phyloP scores from a whole-genome alignment of 345 rosid genomes.

The Ailanthus altissimus region DNA sequence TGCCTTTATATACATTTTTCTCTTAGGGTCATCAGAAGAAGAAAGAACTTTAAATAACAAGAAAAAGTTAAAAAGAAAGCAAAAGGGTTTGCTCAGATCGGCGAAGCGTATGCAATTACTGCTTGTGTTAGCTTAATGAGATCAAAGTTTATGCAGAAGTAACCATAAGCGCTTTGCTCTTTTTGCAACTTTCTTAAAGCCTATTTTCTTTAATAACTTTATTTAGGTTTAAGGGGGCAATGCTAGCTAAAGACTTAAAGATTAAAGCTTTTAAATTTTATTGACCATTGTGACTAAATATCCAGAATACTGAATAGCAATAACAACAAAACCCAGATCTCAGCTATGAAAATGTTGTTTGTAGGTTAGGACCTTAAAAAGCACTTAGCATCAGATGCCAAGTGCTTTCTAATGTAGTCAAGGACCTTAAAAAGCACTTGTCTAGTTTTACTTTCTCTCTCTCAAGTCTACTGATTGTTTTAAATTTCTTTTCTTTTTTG shows the following conservation, averaged over 20 bases:
- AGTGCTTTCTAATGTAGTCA: too few relatives aligned
- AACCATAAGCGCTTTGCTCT: conserved; percentile 10
- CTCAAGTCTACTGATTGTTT: not conserved
- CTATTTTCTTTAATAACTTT: conserved; percentile 27
- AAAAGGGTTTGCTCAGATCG: conserved; percentile 32
- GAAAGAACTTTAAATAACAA: conserved; percentile 33
- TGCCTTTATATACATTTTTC: conserved; percentile 26
- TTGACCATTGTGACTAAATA: not conserved
- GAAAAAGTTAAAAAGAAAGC: not conserved
- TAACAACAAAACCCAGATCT: conserved; percentile 23
- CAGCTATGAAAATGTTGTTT: not conserved
- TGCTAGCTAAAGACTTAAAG: not conserved
- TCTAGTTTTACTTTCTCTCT: conserved; percentile 12
- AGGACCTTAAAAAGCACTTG: conserved; percentile 7
- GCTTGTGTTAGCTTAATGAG: conserved; percentile 29
- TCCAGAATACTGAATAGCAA: conserved; percentile 11
- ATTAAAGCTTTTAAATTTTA: conserved; percentile 7
- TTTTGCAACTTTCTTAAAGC: conserved; percentile 29
- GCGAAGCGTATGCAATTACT: conserved; percentile 27
- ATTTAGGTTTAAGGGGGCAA: conserved; percentile 9
- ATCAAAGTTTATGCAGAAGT: conserved; percentile 20
- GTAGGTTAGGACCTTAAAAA: conserved; percentile 3
- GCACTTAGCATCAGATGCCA: conserved; percentile 30
- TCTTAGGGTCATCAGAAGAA: conserved; percentile 32
- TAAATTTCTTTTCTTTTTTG: conserved; percentile 21